phyloP scores from a whole-genome alignment of 208 protist genomes.

The Trypanosoma boissoni region DNA sequence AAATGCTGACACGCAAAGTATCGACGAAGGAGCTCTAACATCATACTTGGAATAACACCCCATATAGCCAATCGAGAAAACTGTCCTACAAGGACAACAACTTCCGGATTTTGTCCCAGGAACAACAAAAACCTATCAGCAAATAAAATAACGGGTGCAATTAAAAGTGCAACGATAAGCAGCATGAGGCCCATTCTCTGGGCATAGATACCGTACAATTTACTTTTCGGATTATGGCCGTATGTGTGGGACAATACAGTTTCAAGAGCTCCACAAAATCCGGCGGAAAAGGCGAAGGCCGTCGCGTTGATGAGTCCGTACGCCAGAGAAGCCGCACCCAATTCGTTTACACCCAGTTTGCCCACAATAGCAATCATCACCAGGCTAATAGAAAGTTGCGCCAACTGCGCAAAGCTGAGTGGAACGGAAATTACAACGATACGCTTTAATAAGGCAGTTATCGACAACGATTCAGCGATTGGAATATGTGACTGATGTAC shows the following conservation, averaged over 20 bases:
- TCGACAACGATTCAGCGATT: neutral
- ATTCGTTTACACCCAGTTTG: constrained; percentile 37
- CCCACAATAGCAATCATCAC: constrained; percentile 56
- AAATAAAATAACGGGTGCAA: constrained; percentile 56
- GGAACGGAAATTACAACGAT: constrained; percentile 51
- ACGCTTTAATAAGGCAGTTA: constrained; percentile 17
- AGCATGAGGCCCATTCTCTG: constrained; percentile 78
- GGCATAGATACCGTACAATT: constrained; percentile 67
- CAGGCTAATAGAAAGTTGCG: constrained; percentile 57
- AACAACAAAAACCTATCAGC: constrained; percentile 44
- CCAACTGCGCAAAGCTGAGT: constrained; percentile 52
- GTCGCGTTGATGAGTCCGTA: constrained; percentile 80
- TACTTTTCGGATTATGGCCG: constrained; percentile 61
- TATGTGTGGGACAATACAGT: constrained; percentile 77
- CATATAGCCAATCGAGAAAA: constrained; percentile 62
- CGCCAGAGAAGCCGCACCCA: constrained; percentile 63
- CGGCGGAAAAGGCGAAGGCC: constrained; percentile 52
- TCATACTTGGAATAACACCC: constrained; percentile 62
- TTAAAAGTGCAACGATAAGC: constrained; percentile 41
- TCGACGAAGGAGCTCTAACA: constrained; percentile 75
- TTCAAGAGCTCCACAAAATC: constrained; percentile 74
- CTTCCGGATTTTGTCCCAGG: constrained; percentile 47
- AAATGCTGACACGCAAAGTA: constrained; percentile 82
- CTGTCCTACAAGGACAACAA: constrained; percentile 46
- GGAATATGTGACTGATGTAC: constrained; percentile 2